phyloP scores from a whole-genome alignment of 1,284 basidiomycete species.

The Thelephora terrestris region DNA sequence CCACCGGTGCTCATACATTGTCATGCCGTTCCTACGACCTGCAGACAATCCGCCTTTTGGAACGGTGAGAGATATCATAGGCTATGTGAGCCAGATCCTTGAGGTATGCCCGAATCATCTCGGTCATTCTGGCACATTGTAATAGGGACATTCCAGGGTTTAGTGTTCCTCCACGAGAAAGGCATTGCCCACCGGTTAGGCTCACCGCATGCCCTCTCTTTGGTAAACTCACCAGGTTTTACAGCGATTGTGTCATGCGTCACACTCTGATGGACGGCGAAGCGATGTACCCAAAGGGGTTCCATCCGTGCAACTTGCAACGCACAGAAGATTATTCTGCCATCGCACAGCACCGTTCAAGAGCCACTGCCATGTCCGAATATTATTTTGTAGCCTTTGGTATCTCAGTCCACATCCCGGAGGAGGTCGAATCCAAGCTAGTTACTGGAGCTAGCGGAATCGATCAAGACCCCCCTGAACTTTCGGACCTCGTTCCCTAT shows the following conservation, averaged over 20 bases:
- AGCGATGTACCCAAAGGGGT: slow-evolving; percentile 15
- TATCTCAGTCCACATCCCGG: slow-evolving; percentile 9
- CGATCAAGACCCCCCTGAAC: slow-evolving; percentile 20
- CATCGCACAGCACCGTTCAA: background rate
- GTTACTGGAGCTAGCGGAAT: slow-evolving; percentile 11
- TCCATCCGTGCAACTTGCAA: slow-evolving; percentile 11
- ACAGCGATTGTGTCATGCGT: slow-evolving; percentile 13
- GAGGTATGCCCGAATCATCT: slow-evolving; percentile 12
- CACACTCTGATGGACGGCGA: slow-evolving; percentile 20
- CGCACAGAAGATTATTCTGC: slow-evolving; percentile 6
- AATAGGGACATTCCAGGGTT: slow-evolving; percentile 9
- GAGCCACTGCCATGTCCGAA: slow-evolving; percentile 1
- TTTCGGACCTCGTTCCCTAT: slow-evolving; percentile 16
- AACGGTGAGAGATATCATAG: slow-evolving; percentile 15
- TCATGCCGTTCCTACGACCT: slow-evolving; percentile 22
- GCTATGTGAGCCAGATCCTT: slow-evolving; percentile 18
- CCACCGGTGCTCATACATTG: slow-evolving; percentile 12
- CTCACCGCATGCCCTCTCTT: background rate
- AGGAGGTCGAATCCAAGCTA: slow-evolving; percentile 3
- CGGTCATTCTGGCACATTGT: background rate
- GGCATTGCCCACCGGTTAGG: slow-evolving; percentile 17
- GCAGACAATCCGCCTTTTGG: slow-evolving; percentile 16
- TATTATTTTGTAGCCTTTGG: slow-evolving; percentile 13
- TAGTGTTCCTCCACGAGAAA: slow-evolving; percentile 15
- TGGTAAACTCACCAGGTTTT: background rate